These are phyloP conservation scores for Hypericum perforatum DNA, from an alignment of 345 rosid genomes.

Conservation along the genomic window DNA sequence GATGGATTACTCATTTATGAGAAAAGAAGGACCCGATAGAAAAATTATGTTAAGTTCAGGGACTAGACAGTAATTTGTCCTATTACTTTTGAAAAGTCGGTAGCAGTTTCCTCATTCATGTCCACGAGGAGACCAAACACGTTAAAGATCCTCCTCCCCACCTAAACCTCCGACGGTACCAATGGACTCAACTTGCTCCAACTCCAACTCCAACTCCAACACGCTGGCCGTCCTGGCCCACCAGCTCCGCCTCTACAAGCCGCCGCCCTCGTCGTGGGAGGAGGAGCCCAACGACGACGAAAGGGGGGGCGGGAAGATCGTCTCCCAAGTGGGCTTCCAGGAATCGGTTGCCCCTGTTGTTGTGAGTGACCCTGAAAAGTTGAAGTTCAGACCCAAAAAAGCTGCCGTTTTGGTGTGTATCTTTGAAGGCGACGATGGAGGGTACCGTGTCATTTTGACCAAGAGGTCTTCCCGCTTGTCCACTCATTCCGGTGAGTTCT, in stretches of 20 bases:
- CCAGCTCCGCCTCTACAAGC: constrained; percentile 68
- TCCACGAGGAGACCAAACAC: too few species aligned
- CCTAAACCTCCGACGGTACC: too few species aligned
- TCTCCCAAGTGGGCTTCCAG: constrained; percentile 74
- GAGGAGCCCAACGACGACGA: constrained; percentile 41
- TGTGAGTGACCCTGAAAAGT: constrained; percentile 32
- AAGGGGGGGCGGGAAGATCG: constrained; percentile 46
- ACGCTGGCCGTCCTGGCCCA: constrained; percentile 46
- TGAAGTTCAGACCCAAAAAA: constrained; percentile 62
- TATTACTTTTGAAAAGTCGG: too few species aligned
- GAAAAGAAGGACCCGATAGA: too few species aligned
- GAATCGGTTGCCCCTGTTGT: constrained; percentile 49
- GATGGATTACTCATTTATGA: too few species aligned
- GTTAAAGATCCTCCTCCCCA: too few species aligned
- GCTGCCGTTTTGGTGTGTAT: constrained; percentile 89
- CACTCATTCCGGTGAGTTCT: constrained; percentile 69
- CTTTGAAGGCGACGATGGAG: constrained; percentile 76
- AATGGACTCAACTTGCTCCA: too few species aligned
- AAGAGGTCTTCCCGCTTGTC: constrained; percentile 73
- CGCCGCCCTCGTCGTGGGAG: constrained; percentile 26
- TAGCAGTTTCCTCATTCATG: too few species aligned
- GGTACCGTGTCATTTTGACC: constrained; percentile 70
- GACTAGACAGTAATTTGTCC: too few species aligned
- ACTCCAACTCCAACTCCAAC: constrained; percentile 17
- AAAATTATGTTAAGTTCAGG: too few species aligned